These are phyloP conservation scores for Arachnopeziza araneosa DNA, from an alignment of 2,329 filamentous ascomycete species.

Conservation along the genomic window DNA sequence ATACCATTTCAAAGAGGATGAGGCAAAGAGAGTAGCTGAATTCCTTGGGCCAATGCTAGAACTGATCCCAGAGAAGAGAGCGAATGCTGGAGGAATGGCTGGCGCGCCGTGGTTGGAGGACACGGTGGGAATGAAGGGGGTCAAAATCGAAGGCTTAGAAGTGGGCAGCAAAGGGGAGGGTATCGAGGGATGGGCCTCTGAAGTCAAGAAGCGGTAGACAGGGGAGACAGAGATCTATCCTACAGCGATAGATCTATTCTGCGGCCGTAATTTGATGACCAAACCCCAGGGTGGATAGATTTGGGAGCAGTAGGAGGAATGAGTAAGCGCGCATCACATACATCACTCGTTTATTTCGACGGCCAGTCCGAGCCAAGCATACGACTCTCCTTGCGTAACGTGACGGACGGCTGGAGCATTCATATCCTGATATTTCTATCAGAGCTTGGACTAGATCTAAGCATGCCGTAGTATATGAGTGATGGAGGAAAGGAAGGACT, in stretches of 20 bases:
- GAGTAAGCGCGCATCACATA: background rate
- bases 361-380: background rate
- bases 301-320: background rate
- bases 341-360: background rate
- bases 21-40: conserved; percentile 70
- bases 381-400: background rate
- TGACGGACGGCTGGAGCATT: background rate
- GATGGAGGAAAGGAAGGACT: background rate
- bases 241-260: background rate
- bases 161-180: conserved; percentile 83
- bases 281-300: background rate
- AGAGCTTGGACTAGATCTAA: background rate
- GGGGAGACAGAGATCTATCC: background rate
- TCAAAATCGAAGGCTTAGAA: conserved; percentile 65
- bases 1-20: conserved; percentile 86
- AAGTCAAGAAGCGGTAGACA: conserved; percentile 55
- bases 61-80: conserved; percentile 77
- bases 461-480: background rate
- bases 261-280: background rate
- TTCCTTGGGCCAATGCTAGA: conserved; percentile 92
- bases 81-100: conserved; percentile 94
- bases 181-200: conserved; percentile 88
- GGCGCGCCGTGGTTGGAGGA: conserved; percentile 77
- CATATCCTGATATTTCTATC: background rate
- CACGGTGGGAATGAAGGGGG: conserved; percentile 79